Evolutionary conservation across 1,284 basidiomycete genomes (phyloP).

Genomic region (Ganoderma leucocontextum): DNA sequence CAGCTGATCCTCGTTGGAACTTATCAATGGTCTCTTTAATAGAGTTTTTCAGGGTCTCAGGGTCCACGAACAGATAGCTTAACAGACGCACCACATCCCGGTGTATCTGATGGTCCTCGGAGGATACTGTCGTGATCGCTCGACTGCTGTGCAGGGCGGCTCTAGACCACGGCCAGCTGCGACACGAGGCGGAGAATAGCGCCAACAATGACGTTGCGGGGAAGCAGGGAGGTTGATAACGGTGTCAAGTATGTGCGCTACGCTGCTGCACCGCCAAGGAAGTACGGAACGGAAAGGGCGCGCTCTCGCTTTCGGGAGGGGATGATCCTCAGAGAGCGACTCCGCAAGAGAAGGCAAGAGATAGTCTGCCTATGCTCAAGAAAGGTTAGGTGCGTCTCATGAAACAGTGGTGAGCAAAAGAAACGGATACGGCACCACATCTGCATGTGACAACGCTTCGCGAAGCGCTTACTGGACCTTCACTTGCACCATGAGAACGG

Average conservation of each 20-base stretch:
- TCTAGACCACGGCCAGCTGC: constrained; percentile 17
- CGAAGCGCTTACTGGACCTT: constrained; percentile 23
- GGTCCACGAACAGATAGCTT: constrained; percentile 25
- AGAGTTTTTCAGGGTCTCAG: constrained; percentile 20
- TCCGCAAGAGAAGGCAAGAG: constrained; percentile 1
- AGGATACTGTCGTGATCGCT: constrained; percentile 16
- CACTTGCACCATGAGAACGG: constrained; percentile 21
- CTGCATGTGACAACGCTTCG: constrained; percentile 26
- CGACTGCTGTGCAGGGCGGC: constrained; percentile 7
- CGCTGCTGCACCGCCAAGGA: constrained; percentile 10
- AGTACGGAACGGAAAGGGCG: constrained; percentile 8
- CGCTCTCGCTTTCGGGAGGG: constrained; percentile 12
- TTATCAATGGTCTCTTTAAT: constrained; percentile 15
- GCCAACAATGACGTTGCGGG: constrained; percentile 28
- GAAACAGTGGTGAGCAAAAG: constrained; percentile 17
- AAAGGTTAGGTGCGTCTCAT: constrained; percentile 6
- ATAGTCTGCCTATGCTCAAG: constrained; percentile 6
- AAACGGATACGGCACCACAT: constrained; percentile 9
- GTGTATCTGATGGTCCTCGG: constrained; percentile 17
- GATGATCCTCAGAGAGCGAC: constrained; percentile 20
- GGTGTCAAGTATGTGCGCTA: constrained; percentile 15
- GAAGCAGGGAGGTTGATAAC: constrained; percentile 21
- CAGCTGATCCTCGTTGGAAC: constrained; percentile 32
- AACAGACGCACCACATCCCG: constrained; percentile 15
- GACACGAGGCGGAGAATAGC: constrained; percentile 29